Evolutionary conservation across 2,329 filamentous ascomycete genomes (phyloP).

Genomic region (Aotearoamyces nothofagi): DNA sequence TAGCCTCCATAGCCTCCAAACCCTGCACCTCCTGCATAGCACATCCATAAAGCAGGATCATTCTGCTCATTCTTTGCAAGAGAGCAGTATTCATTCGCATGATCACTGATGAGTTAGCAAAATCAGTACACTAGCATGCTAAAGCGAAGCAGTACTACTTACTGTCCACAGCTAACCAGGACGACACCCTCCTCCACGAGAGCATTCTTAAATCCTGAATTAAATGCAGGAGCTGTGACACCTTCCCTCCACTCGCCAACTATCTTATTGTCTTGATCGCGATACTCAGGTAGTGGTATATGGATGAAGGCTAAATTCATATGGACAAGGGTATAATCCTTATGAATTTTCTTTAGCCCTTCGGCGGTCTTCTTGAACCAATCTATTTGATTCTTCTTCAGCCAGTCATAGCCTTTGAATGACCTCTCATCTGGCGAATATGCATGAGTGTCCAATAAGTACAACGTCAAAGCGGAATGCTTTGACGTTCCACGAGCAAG

Average conservation of each 20-base stretch:
- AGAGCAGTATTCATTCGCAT: conserved; percentile 93
- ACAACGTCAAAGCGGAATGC: conserved; percentile 88
- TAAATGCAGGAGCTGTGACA: conserved; percentile 77
- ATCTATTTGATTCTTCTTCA: conserved; percentile 84
- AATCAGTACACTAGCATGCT: too few species aligned
- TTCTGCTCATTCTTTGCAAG: conserved; percentile 29
- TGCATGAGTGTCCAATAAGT: conserved; percentile 82
- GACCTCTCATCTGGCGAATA: conserved; percentile 82
- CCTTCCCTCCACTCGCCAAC: conserved; percentile 68
- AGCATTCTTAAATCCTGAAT: conserved; percentile 85
- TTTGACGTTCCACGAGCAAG: conserved; percentile 63
- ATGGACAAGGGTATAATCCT: conserved; percentile 78
- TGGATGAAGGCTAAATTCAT: conserved; percentile 97
- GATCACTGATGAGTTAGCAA: conserved; percentile 41
- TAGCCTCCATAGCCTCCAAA: conserved; percentile 96
- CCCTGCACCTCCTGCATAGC: conserved; percentile 81
- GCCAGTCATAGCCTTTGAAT: conserved; percentile 92
- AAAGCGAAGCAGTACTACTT: too few species aligned
- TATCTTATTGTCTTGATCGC: conserved; percentile 37
- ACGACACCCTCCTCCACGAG: conserved; percentile 74
- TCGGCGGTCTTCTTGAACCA: conserved; percentile 81
- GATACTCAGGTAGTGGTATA: conserved; percentile 87
- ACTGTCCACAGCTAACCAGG: conserved; percentile 85
- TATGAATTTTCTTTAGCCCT: conserved; percentile 60
- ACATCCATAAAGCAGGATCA: conserved; percentile 84